These are phyloP conservation scores for Pichia sp. DNA, from an alignment of 1,139 yeast species.

Conservation along the genomic window DNA sequence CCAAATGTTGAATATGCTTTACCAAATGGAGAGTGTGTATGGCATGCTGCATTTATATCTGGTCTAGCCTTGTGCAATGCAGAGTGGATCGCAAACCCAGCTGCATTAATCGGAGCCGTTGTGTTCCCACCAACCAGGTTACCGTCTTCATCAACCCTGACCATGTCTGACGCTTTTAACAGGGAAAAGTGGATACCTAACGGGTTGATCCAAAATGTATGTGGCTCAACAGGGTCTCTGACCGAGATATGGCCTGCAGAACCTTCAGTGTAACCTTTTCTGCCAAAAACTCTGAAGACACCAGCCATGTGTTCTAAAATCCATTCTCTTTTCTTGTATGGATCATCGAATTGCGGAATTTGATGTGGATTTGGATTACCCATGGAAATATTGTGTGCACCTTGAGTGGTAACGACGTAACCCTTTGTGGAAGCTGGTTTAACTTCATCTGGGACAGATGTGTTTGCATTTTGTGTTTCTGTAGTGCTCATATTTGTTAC, in stretches of 20 bases:
- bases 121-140: conserved; percentile 39
- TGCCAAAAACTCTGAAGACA: conserved; percentile 70
- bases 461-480: neutral
- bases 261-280: conserved; percentile 71
- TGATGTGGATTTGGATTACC: conserved; percentile 45
- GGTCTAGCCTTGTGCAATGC: conserved; percentile 74
- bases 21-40: conserved; percentile 69
- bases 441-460: conserved; percentile 16
- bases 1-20: conserved; percentile 73
- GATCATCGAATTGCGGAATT: conserved; percentile 47
- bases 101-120: conserved; percentile 59
- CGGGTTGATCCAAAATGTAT: conserved; percentile 77
- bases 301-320: conserved; percentile 72
- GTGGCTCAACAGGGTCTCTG: conserved; percentile 66
- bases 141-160: conserved; percentile 68
- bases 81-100: conserved; percentile 76
- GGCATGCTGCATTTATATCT: conserved; percentile 77
- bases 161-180: conserved; percentile 66
- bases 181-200: conserved; percentile 65
- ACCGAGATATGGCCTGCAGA: conserved; percentile 76
- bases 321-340: conserved; percentile 52
- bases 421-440: conserved; percentile 31
- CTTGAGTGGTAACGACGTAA: conserved; percentile 33
- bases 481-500: neutral
- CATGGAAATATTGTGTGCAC: conserved; percentile 45